Conservation (phyloP, 495 filamentous ascomycete species). For the Apiosordaria backusii region DNA sequence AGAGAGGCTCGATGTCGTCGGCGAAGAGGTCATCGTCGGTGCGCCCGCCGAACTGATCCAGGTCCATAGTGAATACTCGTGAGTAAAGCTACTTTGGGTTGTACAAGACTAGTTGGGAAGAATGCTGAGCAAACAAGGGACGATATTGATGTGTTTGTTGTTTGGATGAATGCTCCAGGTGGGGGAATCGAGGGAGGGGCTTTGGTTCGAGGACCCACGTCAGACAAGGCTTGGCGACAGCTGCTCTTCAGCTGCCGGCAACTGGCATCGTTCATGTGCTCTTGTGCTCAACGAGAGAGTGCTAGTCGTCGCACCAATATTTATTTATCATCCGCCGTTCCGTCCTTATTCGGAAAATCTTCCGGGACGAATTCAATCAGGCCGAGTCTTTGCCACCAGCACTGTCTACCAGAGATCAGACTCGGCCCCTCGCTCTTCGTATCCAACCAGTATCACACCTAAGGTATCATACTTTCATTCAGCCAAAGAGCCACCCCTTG, state of each 20-base stretch:
- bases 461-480: too few relatives aligned
- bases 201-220: background rate
- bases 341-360: too few relatives aligned
- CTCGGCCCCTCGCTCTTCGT: too few relatives aligned
- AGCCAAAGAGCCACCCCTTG: too few relatives aligned
- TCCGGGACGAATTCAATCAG: too few relatives aligned
- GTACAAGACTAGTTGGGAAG: background rate
- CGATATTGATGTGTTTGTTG: background rate
- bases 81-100: background rate
- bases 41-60: slow-evolving; percentile 49
- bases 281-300: too few relatives aligned
- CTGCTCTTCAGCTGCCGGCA: background rate
- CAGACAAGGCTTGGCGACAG: background rate
- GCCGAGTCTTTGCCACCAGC: too few relatives aligned
- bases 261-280: background rate
- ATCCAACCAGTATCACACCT: too few relatives aligned
- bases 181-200: background rate
- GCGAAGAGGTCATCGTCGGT: slow-evolving; percentile 52
- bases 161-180: background rate
- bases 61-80: slow-evolving; percentile 11
- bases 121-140: background rate
- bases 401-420: too few relatives aligned
- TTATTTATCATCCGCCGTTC: too few relatives aligned
- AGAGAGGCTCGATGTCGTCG: slow-evolving; percentile 48
- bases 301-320: too few relatives aligned